Evolutionary conservation across 2,329 filamentous ascomycete genomes (phyloP), one percentile per base, ranked within the genome.

Genomic region (Colletotrichum nymphaeae): DNA sequence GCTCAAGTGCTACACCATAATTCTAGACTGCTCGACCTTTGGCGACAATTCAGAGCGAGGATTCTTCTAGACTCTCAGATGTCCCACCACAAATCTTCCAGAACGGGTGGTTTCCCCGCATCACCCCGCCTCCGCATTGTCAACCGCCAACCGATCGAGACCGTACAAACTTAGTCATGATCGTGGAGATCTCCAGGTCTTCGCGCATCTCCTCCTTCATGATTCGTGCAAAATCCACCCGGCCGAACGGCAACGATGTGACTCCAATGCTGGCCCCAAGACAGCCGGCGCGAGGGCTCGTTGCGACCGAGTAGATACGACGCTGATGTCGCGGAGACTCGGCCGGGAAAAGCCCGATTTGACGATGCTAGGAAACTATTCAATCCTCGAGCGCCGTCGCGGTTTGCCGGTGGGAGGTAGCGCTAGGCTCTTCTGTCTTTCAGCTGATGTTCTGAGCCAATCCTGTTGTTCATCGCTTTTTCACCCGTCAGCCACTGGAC

Each of bases 141-240:
- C 49, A 52, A 35, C 12, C n/a, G 16, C n/a, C 26, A 49, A 12
- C 49, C 46, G 57, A 68, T 53, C 57, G 28, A 60, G 42, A 9
- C 19, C 32, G 4, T 22, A 19, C 32, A n/a, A 5, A 56, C 16
- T 56, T 49, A 30, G 26, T 58, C 49, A 52, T 28, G 35, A 63
- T n/a, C 28, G 49, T 42, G 49, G 22, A 55, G 57, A 24, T 58
- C 28, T 37, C 26, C n/a, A n/a, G n/a, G n/a, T n/a, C n/a, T n/a
- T n/a, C n/a, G n/a, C n/a, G n/a, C n/a, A 24, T 58, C 28, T 37
- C 26, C 42, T 22, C 3, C 8, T 22, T 19, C 32, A n/a, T 63
- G 64, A 72, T 72, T 72, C 52, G 69, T 68, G 69, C 64, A 19
- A 72, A 72, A 68, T 72, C 49, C n/a, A 24, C 5, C 28, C 16